These are phyloP conservation scores for Candida multigemmis DNA, from an alignment of 805 yeast genomes.

Conservation along the genomic window DNA sequence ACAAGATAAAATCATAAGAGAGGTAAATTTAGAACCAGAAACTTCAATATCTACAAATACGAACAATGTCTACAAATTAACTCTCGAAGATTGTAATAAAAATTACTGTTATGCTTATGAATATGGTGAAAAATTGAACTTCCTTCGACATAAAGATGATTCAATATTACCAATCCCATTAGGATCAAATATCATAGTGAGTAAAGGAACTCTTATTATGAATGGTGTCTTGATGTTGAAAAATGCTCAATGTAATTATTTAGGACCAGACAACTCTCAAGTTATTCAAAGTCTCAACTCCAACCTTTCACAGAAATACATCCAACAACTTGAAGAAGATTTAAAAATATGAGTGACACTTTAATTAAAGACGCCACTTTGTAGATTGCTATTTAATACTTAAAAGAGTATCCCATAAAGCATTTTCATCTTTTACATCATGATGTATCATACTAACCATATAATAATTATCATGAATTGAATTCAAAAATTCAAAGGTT, in stretches of 20 bases:
- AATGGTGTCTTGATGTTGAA: slow-evolving; percentile 38
- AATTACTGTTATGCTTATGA: slow-evolving; percentile 52
- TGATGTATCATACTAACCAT: slow-evolving; percentile 85
- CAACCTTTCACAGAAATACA: slow-evolving; percentile 27
- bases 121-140: slow-evolving; percentile 36
- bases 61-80: slow-evolving; percentile 34
- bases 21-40: slow-evolving; percentile 39
- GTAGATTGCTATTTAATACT: slow-evolving; percentile 9
- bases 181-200: slow-evolving; percentile 52
- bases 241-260: slow-evolving; percentile 19
- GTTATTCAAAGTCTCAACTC: slow-evolving; percentile 20
- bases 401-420: slow-evolving; percentile 63
- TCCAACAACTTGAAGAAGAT: slow-evolving; percentile 12
- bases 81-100: slow-evolving; percentile 46
- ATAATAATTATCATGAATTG: slow-evolving; percentile 53
- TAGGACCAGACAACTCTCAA: slow-evolving; percentile 17
- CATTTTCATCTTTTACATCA: slow-evolving; percentile 64
- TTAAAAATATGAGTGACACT: background rate
- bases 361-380: background rate
- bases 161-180: slow-evolving; percentile 34
- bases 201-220: slow-evolving; percentile 35
- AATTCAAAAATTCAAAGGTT: slow-evolving; percentile 53
- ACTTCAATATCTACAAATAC: slow-evolving; percentile 1
- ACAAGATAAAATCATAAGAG: slow-evolving; percentile 38
- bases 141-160: slow-evolving; percentile 25